Percentiles rank a stretch among this genome's conserved stretches.
phyloP scores from a whole-genome alignment of 2,329 filamentous ascomycete species.

The Curvularia sp. region DNA sequence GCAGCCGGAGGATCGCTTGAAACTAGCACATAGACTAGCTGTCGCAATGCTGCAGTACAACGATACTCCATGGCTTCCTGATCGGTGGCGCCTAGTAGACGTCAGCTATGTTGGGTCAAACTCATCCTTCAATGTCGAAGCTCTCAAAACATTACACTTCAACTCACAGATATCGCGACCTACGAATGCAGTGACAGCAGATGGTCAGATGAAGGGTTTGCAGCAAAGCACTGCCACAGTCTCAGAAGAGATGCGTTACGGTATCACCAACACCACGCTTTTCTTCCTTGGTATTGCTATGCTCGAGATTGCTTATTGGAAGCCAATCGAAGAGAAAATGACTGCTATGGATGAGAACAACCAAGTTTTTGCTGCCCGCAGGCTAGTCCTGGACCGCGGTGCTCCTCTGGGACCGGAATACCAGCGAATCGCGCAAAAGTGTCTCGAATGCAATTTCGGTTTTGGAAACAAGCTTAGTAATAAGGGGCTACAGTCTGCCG shows the following conservation, averaged over 20 bases:
- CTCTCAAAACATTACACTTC: conserved; percentile 32
- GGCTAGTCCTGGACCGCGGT: conserved; percentile 21
- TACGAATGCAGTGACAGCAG: conserved; percentile 12
- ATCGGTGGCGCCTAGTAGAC: conserved; percentile 28
- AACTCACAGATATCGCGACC: conserved; percentile 23
- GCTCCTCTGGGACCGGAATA: conserved; percentile 27
- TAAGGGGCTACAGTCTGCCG: conserved; percentile 33
- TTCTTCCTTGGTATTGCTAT: conserved; percentile 38
- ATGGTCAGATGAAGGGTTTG: conserved; percentile 11
- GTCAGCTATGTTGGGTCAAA: conserved; percentile 26
- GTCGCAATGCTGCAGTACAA: conserved; percentile 31
- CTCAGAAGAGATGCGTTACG: conserved; percentile 11
- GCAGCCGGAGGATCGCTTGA: conserved; percentile 24
- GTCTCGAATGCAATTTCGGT: conserved; percentile 30
- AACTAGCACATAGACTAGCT: conserved; percentile 28
- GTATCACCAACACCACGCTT: conserved; percentile 36
- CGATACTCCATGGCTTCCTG: conserved; percentile 32
- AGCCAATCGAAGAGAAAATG: conserved; percentile 29
- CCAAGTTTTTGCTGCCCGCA: conserved; percentile 31
- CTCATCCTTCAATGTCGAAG: conserved; percentile 11
- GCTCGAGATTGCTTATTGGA: conserved; percentile 37
- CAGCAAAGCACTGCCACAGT: background rate
- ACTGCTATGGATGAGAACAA: conserved; percentile 24
- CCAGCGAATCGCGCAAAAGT: conserved; percentile 28
- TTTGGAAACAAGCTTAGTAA: conserved; percentile 31